Base-by-base conservation (phyloP, 768 basidiomycete species). In the Mycena belliarum region DNA sequence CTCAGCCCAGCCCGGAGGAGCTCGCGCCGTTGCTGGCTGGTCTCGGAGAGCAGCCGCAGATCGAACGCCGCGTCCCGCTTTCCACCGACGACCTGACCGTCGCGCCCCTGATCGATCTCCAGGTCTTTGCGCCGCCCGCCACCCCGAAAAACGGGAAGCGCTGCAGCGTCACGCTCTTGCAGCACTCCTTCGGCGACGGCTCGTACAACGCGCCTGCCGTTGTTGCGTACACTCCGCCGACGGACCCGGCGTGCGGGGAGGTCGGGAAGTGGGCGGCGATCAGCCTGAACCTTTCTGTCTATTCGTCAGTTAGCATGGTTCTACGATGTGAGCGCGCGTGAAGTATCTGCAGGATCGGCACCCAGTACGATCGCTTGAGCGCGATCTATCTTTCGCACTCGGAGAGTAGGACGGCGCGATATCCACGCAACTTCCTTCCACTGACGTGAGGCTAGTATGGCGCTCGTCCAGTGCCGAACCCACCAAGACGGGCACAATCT, bases 401-500 rank as follows among this genome's bases (percentile, higher is more conserved):
- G 14, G 85, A 86, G 65, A 83, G 83, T 84, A 63, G 49, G 79
- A 16, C 18, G 37, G n/a, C 1, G 1, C 59, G 16, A 60, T 24
- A 14, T 46, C 9, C 9, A 41, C 40, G n/a, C 14, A 12, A 20
- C 67, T n/a, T n/a, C n/a, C n/a, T n/a, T n/a, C n/a, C n/a, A n/a
- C 14, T 15, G 28, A 40, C 26, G 35, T 29, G 49, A 18, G 3
- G 52, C 18, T 29, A 86, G 86, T 87, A 48, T 87, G 85, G 85
- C 77, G 86, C 12, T 85, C 81, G 28, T 86, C 84, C 3, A 86
- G 85, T 38, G 81, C 86, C 0, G 85, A 87, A 65, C 86, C 85
- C 0, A 83, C 80, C 0, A 65, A 58, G 25, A 75, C 77, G 3
- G 86, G 85, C 2, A 87, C 87, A 55, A 79, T 83, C 29, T 87